Evolutionary conservation across 2,329 filamentous ascomycete species (phyloP).

Genomic region (Periglandula ipomoeae): DNA sequence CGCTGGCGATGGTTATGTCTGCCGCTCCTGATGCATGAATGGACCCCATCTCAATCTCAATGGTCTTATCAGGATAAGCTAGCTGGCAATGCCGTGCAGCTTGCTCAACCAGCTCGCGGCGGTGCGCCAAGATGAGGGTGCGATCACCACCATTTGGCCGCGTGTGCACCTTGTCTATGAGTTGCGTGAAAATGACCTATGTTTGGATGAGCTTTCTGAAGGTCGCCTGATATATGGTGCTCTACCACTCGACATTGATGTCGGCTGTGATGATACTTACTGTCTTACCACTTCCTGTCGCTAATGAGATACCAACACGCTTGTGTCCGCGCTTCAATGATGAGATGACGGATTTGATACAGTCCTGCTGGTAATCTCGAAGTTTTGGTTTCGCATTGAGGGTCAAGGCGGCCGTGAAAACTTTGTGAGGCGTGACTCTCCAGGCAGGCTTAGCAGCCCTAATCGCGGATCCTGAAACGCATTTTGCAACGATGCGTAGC

Average conservation of each 20-base stretch:
- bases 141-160: slow-evolving; percentile 46
- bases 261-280: slow-evolving; percentile 33
- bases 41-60: slow-evolving; percentile 89
- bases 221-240: neutral
- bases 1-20: slow-evolving; percentile 89
- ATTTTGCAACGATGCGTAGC: slow-evolving; percentile 22
- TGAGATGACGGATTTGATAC: slow-evolving; percentile 69
- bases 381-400: slow-evolving; percentile 42
- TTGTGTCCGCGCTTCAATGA: slow-evolving; percentile 64
- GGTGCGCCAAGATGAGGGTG: slow-evolving; percentile 85
- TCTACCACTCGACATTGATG: too few relatives aligned
- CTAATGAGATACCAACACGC: slow-evolving; percentile 73
- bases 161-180: slow-evolving; percentile 68
- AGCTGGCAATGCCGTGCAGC: slow-evolving; percentile 74
- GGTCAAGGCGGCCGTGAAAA: slow-evolving; percentile 15
- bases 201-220: neutral
- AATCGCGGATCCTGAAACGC: slow-evolving; percentile 14
- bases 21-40: slow-evolving; percentile 67
- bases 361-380: slow-evolving; percentile 84
- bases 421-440: slow-evolving; percentile 11
- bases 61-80: slow-evolving; percentile 68
- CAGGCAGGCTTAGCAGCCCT: slow-evolving; percentile 7
- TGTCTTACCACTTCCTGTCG: slow-evolving; percentile 84
- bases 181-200: slow-evolving; percentile 89
- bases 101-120: slow-evolving; percentile 89